phyloP scores from a whole-genome alignment of 2,329 filamentous ascomycete species.

The Endoconidiophora polonica region DNA sequence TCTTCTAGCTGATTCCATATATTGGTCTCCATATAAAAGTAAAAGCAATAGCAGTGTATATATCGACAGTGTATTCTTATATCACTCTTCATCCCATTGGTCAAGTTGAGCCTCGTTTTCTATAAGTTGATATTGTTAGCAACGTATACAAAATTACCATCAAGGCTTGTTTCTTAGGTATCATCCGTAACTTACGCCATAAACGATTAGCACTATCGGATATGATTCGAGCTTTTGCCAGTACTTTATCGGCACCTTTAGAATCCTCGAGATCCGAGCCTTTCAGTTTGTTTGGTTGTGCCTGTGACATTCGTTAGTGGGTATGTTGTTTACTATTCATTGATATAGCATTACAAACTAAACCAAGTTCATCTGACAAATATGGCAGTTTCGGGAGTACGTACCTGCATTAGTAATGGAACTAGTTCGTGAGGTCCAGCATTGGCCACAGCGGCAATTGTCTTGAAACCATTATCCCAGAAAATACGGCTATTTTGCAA shows the following conservation, averaged over 20 bases:
- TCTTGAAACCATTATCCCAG: slow-evolving; percentile 61
- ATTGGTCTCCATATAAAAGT: no score
- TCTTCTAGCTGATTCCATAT: no score
- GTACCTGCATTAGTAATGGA: slow-evolving; percentile 53
- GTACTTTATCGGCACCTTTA: slow-evolving; percentile 45
- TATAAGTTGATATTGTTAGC: neutral
- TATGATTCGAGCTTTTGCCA: slow-evolving; percentile 51
- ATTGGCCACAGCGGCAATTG: slow-evolving; percentile 49
- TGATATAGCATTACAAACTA: neutral
- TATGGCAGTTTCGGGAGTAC: slow-evolving; percentile 1
- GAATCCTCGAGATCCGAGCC: slow-evolving; percentile 36
- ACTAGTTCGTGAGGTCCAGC: slow-evolving; percentile 51
- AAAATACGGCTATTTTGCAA: slow-evolving; percentile 36
- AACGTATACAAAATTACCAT: neutral
- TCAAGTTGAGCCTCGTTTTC: neutral
- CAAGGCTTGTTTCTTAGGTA: neutral
- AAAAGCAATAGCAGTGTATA: no score
- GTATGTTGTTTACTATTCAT: no score
- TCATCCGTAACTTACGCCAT: slow-evolving; percentile 37
- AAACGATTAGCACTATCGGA: slow-evolving; percentile 50
- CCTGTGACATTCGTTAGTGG: slow-evolving; percentile 23
- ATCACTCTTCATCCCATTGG: slow-evolving; percentile 1
- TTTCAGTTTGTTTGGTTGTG: slow-evolving; percentile 48
- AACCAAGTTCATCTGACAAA: neutral
- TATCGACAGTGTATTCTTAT: no score